Evolutionary conservation across 2,329 filamentous ascomycete genomes (phyloP), one percentile per base, ranked within the genome.

Genomic region (Colletotrichum sp.): DNA sequence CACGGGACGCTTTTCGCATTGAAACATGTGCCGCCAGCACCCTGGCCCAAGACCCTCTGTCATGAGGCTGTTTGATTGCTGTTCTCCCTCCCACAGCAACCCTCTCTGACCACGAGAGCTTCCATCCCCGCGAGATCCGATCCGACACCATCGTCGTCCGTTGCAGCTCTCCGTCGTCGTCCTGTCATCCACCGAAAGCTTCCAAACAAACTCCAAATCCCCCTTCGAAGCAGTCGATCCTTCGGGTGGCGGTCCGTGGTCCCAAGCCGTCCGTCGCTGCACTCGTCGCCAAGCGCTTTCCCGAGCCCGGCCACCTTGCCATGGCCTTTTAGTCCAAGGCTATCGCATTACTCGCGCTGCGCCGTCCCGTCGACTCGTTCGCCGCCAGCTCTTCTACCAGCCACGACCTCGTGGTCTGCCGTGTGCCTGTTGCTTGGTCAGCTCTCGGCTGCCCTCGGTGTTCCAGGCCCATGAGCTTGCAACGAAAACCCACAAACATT

Each of bases 1-100:
- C 43, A 52, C 43, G 43, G 43, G 43, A 13, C 66, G 55, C 64
- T 67, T 32, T 61, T 69, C 28, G 64, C 56, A 52, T 69, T 73
- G 73, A 73, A 75, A 75, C 73, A 75, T 75, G 73, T 75, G 73
- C 73, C 69, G 63, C 58, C 48, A 36, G 26, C 69, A 75, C 70
- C 70, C 71, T 64, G 70, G 69, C 21, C 36, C 28, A 34, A 48
- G 48, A 30, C 58, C 28, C 56, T 67, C 38, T 67, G 61, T 55
- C 63, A 59, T 63, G 59, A 61, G 64, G 58, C 43, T 75, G 63
- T 64, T 48, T 73, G 55, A 43, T 26, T 56, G 34, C 52, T 32
- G 7, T 7, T 52, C 62, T 36, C 61, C 48, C 68, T 28, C 24
- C 14, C n/a, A 43, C 63, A 38, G 43, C 59, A 55, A 28, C 32